A percentile compares a stretch with the other conserved stretches of the same genome.
Conservation (phyloP, 805 yeast genomes). For the Lachancea fermentati region DNA sequence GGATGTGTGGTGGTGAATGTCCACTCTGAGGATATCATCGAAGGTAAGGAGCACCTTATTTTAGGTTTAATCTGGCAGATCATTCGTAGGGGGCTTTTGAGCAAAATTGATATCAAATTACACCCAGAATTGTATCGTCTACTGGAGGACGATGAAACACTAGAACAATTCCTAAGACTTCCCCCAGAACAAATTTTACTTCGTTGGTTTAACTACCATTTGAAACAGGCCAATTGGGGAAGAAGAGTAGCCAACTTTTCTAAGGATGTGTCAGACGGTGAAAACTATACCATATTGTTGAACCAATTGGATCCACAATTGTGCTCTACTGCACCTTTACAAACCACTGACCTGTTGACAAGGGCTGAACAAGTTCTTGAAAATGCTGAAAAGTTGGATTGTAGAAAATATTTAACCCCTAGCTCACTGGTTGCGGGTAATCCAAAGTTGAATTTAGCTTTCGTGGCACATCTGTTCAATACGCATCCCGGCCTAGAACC, state of each 20-base stretch:
- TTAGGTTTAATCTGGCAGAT: constrained; percentile 95
- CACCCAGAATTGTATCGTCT: constrained; percentile 96
- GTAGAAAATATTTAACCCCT: constrained; percentile 93
- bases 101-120: constrained; percentile 90
- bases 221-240: constrained; percentile 85
- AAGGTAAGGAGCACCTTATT: constrained; percentile 88
- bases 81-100: constrained; percentile 89
- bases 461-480: constrained; percentile 95
- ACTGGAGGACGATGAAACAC: constrained; percentile 92
- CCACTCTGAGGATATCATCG: constrained; percentile 91
- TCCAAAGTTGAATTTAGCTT: constrained; percentile 93
- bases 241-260: constrained; percentile 85
- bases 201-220: constrained; percentile 96
- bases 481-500: constrained; percentile 97
- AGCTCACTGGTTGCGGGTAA: constrained; percentile 91
- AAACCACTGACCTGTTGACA: constrained; percentile 63
- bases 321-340: constrained; percentile 80
- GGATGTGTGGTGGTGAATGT: constrained; percentile 98
- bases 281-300: constrained; percentile 83
- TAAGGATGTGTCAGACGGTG: constrained; percentile 88
- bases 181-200: constrained; percentile 96
- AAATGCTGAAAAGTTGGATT: constrained; percentile 86
- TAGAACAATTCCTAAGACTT: constrained; percentile 91
- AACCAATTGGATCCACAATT: constrained; percentile 80
- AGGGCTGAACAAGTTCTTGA: constrained; percentile 84